phyloP scores from a whole-genome alignment of 257 asterid species.

The Jasminum sambac region DNA sequence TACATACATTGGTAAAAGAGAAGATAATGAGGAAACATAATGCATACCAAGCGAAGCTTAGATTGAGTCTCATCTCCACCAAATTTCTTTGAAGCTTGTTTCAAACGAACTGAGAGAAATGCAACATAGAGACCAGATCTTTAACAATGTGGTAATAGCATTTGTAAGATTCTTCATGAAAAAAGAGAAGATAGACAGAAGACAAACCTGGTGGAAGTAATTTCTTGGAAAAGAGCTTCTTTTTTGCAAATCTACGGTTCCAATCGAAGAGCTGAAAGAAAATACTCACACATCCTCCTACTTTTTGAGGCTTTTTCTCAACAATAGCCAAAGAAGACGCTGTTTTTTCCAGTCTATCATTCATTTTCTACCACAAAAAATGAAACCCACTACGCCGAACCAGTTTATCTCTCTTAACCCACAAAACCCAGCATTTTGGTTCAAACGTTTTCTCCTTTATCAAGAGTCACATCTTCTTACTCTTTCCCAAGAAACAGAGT shows the following conservation, averaged over 20 bases:
- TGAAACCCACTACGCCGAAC: too few relatives aligned
- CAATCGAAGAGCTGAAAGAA: conserved; percentile 89
- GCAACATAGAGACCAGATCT: conserved; percentile 24
- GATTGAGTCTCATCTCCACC: conserved; percentile 85
- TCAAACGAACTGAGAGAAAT: conserved; percentile 59
- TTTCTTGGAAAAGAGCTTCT: conserved; percentile 79
- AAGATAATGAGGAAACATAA: background rate
- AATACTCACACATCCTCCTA: conserved; percentile 90
- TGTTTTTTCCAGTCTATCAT: conserved; percentile 50
- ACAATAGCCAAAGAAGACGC: conserved; percentile 59
- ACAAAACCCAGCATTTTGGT: conserved; percentile 27
- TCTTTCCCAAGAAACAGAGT: conserved; percentile 20
- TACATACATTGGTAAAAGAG: background rate
- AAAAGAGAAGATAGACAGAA: background rate
- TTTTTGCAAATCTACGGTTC: conserved; percentile 84
- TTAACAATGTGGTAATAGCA: too few relatives aligned
- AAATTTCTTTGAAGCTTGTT: conserved; percentile 69
- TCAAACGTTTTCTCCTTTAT: conserved; percentile 16
- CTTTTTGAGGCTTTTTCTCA: conserved; percentile 75
- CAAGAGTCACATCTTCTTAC: conserved; percentile 30
- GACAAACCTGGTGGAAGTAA: conserved; percentile 79
- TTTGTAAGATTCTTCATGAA: too few relatives aligned
- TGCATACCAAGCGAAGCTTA: conserved; percentile 78
- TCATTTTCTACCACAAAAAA: too few relatives aligned
- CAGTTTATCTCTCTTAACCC: conserved; percentile 30